Evolutionary conservation across 371 early-diverging fungal species (phyloP).

Genomic region (Mortierella sp.): DNA sequence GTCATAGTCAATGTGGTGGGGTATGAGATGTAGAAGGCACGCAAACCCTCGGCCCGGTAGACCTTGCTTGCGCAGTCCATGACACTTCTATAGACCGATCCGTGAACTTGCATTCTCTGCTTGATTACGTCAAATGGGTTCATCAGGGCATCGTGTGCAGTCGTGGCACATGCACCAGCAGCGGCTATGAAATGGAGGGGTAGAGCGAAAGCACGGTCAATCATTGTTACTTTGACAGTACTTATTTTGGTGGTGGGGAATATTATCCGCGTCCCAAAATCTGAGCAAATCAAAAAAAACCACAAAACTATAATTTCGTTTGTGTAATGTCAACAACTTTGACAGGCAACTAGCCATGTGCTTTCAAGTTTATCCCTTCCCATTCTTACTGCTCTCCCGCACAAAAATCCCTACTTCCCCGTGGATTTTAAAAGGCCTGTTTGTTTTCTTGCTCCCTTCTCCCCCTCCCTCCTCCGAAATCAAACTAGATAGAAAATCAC

Average conservation of each 20-base stretch:
- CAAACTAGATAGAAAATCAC: background rate
- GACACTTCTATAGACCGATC: conserved; percentile 71
- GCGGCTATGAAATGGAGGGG: conserved; percentile 58
- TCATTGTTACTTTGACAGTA: background rate
- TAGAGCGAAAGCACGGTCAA: background rate
- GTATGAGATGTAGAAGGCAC: conserved; percentile 92
- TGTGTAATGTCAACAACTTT: background rate
- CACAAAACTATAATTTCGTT: background rate
- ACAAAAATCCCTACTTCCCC: background rate
- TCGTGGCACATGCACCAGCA: conserved; percentile 94
- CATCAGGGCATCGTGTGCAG: conserved; percentile 91
- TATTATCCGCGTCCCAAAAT: background rate
- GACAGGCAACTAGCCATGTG: too few relatives aligned
- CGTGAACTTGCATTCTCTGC: conserved; percentile 93
- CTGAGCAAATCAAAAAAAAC: background rate
- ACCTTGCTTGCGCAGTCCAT: conserved; percentile 76
- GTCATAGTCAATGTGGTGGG: conserved; percentile 93
- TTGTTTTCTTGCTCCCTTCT: background rate
- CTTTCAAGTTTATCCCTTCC: background rate
- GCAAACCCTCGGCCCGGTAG: conserved; percentile 79
- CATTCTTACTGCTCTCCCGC: background rate
- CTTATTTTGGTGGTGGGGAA: background rate
- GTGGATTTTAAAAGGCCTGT: background rate
- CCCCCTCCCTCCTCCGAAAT: background rate
- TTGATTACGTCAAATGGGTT: conserved; percentile 97